Base-by-base conservation (phyloP, 257 asterid genomes). In the Echium plantagineum region DNA sequence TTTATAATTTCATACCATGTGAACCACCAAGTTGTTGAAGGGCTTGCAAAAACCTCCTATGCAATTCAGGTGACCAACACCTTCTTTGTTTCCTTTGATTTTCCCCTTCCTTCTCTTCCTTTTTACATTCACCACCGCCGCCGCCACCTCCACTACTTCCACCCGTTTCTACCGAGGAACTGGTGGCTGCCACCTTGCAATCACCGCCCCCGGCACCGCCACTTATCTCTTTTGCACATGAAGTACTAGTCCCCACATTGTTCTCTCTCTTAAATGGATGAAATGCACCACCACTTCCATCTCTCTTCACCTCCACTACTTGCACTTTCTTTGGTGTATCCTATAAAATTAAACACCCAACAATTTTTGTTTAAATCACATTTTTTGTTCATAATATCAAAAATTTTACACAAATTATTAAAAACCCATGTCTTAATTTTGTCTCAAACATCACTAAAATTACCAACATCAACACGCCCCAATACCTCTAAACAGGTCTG, bases 11-110 rank as follows among this genome's bases (percentile, higher is more conserved):
- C 17, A 57, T 71, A 83, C 90, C 87, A 62, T 83, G 87, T 47
- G 89, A 63, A 55, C 89, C 93, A 28, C 93, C 93, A 19, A 84
- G 80, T 60, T 81, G 78, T 74, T 81, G 77, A 18, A 84, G 81
- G 49, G 89, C 86, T 66, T 84, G 82, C 71, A 84, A 69, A 66
- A 84, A 84, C 60, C 84, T 73, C 55, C 68, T 61, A 52, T 84
- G 93, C 12, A 84, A 57, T 63, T 84, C 93, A 26, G 84, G 80
- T 17, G 93, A 79, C 93, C 93, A 84, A 73, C 86, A 81, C 57
- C 93, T 63, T 64, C 93, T 79, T 15, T 82, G 46, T 66, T 84
- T 84, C 53, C 83, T 79, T 58, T 71, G 71, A 35, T 68, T 71
- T 15, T 73, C 72, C 18, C 74, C 72, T 63, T 74, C 85, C 42